These are phyloP conservation scores for Cutaneotrichosporon daszewskae DNA, from an alignment of 1,284 basidiomycete genomes.

Conservation along the genomic window DNA sequence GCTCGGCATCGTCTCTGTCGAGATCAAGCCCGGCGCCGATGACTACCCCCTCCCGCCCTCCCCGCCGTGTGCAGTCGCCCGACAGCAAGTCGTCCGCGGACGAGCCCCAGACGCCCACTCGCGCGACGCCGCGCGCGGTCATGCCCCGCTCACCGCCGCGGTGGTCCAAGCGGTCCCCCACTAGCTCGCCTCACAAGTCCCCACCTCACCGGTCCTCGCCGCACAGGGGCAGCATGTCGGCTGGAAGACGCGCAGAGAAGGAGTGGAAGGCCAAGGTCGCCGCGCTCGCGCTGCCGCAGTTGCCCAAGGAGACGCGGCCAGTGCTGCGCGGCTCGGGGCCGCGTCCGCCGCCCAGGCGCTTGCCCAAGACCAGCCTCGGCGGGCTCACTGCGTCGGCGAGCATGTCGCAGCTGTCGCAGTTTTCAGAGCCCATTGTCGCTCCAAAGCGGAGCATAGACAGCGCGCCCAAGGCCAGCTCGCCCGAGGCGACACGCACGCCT, in stretches of 20 bases:
- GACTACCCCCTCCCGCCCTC: no score
- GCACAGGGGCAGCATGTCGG: not conserved
- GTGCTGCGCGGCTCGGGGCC: not conserved
- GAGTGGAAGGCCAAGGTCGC: conserved; percentile 37
- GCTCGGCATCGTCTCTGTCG: no score
- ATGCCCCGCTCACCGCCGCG: not conserved
- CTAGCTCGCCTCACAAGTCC: not conserved
- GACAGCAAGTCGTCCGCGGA: no score
- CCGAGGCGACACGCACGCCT: not conserved
- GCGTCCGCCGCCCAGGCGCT: not conserved
- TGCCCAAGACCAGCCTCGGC: not conserved
- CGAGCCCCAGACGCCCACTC: not conserved
- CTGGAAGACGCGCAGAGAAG: conserved; percentile 20
- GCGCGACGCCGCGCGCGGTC: not conserved
- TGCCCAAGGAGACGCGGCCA: not conserved
- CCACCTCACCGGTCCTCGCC: conserved; percentile 1
- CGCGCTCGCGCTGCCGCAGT: conserved; percentile 13
- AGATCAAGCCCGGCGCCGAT: no score
- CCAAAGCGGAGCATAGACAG: not conserved
- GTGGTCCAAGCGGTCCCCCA: not conserved
- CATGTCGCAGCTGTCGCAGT: not conserved
- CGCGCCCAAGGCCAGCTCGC: not conserved
- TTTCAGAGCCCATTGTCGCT: not conserved
- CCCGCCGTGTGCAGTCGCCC: no score
- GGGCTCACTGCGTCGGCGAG: not conserved